A percentile compares a stretch with the other conserved stretches of the same genome.
Evolutionary conservation across 306 rosid species (phyloP).

Genomic region (Lagenaria siceraria): DNA sequence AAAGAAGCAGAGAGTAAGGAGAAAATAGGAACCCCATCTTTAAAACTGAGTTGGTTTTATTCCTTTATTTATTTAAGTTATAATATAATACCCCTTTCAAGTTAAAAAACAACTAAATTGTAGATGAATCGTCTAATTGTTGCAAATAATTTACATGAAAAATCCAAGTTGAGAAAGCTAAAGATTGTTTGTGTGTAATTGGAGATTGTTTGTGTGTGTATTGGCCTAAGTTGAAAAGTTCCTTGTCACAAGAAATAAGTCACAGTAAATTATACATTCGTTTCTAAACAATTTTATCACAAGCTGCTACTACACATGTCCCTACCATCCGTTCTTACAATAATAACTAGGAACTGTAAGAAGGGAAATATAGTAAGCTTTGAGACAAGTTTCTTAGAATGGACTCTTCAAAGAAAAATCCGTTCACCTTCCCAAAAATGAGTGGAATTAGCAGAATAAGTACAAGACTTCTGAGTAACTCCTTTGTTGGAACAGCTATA

Average conservation of each 20-base stretch:
- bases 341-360: not conserved
- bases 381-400: not conserved
- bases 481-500: constrained; percentile 64
- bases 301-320: not conserved
- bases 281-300: not conserved
- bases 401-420: constrained; percentile 2
- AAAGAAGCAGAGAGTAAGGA: not conserved
- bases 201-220: not conserved
- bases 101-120: not conserved
- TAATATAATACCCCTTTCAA: not conserved
- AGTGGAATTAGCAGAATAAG: constrained; percentile 63
- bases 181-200: not conserved
- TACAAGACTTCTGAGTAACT: constrained; percentile 66
- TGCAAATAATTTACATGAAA: not conserved
- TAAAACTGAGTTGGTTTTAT: not conserved
- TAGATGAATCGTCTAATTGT: not conserved
- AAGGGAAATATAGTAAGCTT: not conserved
- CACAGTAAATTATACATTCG: not conserved
- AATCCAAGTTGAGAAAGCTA: not conserved
- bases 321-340: not conserved
- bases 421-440: constrained; percentile 73
- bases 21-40: not conserved
- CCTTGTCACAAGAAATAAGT: not conserved
- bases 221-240: not conserved
- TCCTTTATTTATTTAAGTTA: not conserved